Evolutionary conservation across 1,284 basidiomycete species (phyloP).

Genomic region (Meripilus lineatus): DNA sequence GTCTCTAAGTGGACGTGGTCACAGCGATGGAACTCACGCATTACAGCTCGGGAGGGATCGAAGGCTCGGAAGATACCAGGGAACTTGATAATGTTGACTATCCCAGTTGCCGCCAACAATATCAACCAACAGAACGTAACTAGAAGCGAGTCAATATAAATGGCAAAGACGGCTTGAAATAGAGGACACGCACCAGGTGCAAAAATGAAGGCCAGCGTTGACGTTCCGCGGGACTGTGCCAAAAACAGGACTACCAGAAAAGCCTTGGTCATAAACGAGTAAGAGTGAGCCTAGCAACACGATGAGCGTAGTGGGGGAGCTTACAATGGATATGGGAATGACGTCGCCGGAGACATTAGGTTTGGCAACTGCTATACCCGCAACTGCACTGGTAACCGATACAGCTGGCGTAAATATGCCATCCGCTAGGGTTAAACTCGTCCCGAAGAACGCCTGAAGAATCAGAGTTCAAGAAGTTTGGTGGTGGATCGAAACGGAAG

Average conservation of each 20-base stretch:
- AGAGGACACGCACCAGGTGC: constrained; percentile 40
- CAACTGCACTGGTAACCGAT: constrained; percentile 62
- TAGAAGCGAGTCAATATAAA: constrained; percentile 17
- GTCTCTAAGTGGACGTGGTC: not conserved
- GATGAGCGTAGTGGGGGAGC: constrained; percentile 11
- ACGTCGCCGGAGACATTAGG: constrained; percentile 41
- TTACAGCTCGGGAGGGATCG: constrained; percentile 60
- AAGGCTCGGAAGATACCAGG: constrained; percentile 64
- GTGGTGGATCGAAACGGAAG: not conserved
- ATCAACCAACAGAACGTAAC: constrained; percentile 57
- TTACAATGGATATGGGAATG: constrained; percentile 54
- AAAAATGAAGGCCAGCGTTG: constrained; percentile 45
- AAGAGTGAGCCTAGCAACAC: not conserved
- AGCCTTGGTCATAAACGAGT: constrained; percentile 27
- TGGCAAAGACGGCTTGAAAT: not conserved
- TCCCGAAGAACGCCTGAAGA: constrained; percentile 32
- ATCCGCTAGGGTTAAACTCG: constrained; percentile 56
- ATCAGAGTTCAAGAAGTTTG: not conserved
- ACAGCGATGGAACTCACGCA: constrained; percentile 37
- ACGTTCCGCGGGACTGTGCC: constrained; percentile 55
- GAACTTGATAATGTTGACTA: constrained; percentile 49
- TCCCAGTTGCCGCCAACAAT: constrained; percentile 46
- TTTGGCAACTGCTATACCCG: constrained; percentile 58
- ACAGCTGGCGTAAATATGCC: constrained; percentile 64
- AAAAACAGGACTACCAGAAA: constrained; percentile 57